phyloP scores from a whole-genome alignment of 257 asterid genomes.

The Hygrophila difformis region DNA sequence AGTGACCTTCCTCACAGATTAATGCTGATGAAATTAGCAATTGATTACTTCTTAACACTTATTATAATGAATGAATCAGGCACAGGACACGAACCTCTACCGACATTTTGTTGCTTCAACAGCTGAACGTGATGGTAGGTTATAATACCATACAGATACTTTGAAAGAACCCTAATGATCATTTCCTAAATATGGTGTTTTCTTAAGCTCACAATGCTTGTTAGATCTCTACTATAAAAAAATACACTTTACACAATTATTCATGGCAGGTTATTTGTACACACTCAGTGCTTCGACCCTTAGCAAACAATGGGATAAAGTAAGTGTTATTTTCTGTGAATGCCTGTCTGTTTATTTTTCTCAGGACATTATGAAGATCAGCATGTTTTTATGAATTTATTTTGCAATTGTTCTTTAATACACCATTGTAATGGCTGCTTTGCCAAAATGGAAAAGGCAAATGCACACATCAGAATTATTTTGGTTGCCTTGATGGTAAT shows the following conservation, averaged over 20 bases:
- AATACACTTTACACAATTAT: too few relatives aligned
- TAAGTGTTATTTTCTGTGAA: conserved; percentile 24
- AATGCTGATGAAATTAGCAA: conserved; percentile 3
- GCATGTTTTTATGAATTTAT: too few relatives aligned
- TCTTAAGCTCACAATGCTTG: too few relatives aligned
- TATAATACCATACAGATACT: neutral
- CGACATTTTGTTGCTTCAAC: conserved; percentile 86
- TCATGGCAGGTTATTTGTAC: conserved; percentile 67
- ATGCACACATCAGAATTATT: neutral
- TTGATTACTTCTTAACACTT: conserved; percentile 6
- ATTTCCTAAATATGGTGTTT: too few relatives aligned
- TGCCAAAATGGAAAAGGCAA: neutral
- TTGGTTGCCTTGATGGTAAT: conserved; percentile 8
- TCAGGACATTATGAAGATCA: too few relatives aligned
- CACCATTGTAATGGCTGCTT: too few relatives aligned
- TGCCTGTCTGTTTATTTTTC: too few relatives aligned
- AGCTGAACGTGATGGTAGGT: conserved; percentile 86
- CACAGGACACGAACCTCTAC: conserved; percentile 59
- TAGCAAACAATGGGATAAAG: conserved; percentile 78
- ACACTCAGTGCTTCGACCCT: conserved; percentile 86
- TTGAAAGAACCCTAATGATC: too few relatives aligned
- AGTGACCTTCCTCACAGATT: conserved; percentile 17
- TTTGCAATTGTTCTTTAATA: too few relatives aligned
- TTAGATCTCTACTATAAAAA: too few relatives aligned
- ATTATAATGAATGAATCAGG: conserved; percentile 40